A percentile compares a stretch with the other conserved stretches of the same genome.
These are phyloP conservation scores for Passiflora organensis DNA, from an alignment of 345 rosid species.

Conservation along the genomic window DNA sequence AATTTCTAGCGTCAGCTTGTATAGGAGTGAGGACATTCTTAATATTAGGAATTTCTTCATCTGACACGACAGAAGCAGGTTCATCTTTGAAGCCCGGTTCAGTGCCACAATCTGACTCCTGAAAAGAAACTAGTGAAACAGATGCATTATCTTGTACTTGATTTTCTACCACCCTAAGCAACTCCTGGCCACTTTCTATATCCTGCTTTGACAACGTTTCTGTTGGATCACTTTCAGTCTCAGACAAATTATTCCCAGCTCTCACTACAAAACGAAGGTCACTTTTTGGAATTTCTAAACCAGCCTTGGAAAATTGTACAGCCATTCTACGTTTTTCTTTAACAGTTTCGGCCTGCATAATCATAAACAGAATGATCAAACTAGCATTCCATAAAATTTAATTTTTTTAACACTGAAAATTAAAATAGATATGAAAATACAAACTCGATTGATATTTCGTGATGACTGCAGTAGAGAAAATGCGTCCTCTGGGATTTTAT, in stretches of 20 bases:
- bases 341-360: constrained; percentile 50
- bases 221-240: constrained; percentile 22
- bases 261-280: constrained; percentile 21
- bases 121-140: too few species aligned
- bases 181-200: constrained; percentile 14
- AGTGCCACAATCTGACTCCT: too few species aligned
- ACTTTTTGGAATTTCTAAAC: constrained; percentile 32
- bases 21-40: constrained; percentile 5
- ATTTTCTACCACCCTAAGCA: constrained; percentile 16
- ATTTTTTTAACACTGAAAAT: neutral
- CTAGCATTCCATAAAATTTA: neutral
- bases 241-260: constrained; percentile 17
- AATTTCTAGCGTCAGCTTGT: constrained; percentile 17
- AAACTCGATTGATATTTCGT: constrained; percentile 55
- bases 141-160: constrained; percentile 9
- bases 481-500: constrained; percentile 56
- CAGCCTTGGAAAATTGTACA: constrained; percentile 54
- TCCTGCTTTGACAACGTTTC: neutral
- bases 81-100: constrained; percentile 12
- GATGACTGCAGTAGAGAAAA: constrained; percentile 64
- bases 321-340: constrained; percentile 55
- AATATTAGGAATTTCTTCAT: constrained; percentile 26
- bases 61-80: constrained; percentile 12
- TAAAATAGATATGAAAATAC: constrained; percentile 20
- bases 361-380: constrained; percentile 5